Percentiles rank a stretch among this genome's conserved stretches.
Evolutionary conservation across 1,284 basidiomycete genomes (phyloP).

Genomic region (Trichosporon asahii): DNA sequence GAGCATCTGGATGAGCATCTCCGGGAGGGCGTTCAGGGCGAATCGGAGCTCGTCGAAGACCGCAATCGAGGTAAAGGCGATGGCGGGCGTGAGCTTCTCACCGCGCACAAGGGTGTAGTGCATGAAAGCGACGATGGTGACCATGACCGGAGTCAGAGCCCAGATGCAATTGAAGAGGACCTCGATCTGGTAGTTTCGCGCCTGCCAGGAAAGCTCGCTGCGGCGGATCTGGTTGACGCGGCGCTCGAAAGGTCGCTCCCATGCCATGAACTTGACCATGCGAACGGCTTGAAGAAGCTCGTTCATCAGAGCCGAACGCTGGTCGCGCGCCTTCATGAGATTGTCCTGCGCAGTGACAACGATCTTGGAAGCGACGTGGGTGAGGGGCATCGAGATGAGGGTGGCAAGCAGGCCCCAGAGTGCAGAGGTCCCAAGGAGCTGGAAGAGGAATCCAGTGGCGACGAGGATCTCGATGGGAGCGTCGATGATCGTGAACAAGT

Average conservation of each 20-base stretch:
- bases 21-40: slow-evolving; percentile 73
- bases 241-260: slow-evolving; percentile 85
- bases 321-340: slow-evolving; percentile 86
- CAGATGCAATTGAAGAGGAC: slow-evolving; percentile 77
- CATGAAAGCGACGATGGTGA: slow-evolving; percentile 51
- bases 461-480: slow-evolving; percentile 82
- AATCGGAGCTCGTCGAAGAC: slow-evolving; percentile 80
- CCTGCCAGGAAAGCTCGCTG: slow-evolving; percentile 77
- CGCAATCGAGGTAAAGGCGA: slow-evolving; percentile 68
- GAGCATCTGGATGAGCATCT: slow-evolving; percentile 81
- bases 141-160: slow-evolving; percentile 52
- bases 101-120: slow-evolving; percentile 64
- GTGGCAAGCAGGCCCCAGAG: slow-evolving; percentile 79
- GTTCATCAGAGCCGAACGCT: slow-evolving; percentile 86
- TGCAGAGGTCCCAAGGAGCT: slow-evolving; percentile 64
- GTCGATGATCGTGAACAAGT: slow-evolving; percentile 59
- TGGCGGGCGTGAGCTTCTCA: slow-evolving; percentile 70
- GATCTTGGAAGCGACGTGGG: slow-evolving; percentile 79
- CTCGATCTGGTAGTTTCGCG: slow-evolving; percentile 80
- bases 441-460: slow-evolving; percentile 71
- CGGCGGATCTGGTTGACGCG: slow-evolving; percentile 69
- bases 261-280: slow-evolving; percentile 97
- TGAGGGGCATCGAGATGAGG: slow-evolving; percentile 77
- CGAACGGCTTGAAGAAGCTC: slow-evolving; percentile 84
- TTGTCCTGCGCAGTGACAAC: slow-evolving; percentile 81